These are phyloP conservation scores for Coprinellus aureogranulatus DNA, from an alignment of 768 basidiomycete genomes.

Conservation along the genomic window DNA sequence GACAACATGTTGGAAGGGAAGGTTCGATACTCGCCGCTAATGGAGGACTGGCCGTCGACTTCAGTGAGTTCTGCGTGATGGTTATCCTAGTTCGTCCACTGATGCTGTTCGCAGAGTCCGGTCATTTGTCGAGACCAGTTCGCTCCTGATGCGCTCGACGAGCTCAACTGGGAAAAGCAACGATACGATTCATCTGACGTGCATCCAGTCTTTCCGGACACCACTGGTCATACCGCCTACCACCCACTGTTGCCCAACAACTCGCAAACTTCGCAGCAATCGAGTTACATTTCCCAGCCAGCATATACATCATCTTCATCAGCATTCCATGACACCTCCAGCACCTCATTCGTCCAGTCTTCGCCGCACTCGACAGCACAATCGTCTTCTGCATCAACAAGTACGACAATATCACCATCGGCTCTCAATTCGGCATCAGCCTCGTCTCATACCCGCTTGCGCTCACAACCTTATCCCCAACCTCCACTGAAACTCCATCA, in stretches of 20 bases:
- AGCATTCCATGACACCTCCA: conserved; percentile 7
- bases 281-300: not conserved
- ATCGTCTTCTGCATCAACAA: not conserved
- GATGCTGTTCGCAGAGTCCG: not conserved
- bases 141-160: not conserved
- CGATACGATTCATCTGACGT: not conserved
- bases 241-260: not conserved
- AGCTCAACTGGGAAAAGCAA: conserved; percentile 11
- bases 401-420: conserved; percentile 14
- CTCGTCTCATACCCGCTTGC: conserved; percentile 7
- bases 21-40: not conserved
- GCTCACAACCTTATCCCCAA: conserved; percentile 14
- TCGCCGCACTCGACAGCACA: not conserved
- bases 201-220: not conserved
- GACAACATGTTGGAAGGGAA: not conserved
- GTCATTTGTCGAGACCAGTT: not conserved
- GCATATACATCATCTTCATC: not conserved
- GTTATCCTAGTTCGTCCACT: not conserved
- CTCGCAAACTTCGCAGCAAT: not conserved
- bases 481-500: conserved; percentile 40
- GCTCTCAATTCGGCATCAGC: conserved; percentile 15
- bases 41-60: not conserved
- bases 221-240: not conserved
- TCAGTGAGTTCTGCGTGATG: not conserved
- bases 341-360: conserved; percentile 2